These are phyloP conservation scores for Leptographium lundbergii DNA, from an alignment of 2,329 filamentous ascomycete species.

Conservation along the genomic window DNA sequence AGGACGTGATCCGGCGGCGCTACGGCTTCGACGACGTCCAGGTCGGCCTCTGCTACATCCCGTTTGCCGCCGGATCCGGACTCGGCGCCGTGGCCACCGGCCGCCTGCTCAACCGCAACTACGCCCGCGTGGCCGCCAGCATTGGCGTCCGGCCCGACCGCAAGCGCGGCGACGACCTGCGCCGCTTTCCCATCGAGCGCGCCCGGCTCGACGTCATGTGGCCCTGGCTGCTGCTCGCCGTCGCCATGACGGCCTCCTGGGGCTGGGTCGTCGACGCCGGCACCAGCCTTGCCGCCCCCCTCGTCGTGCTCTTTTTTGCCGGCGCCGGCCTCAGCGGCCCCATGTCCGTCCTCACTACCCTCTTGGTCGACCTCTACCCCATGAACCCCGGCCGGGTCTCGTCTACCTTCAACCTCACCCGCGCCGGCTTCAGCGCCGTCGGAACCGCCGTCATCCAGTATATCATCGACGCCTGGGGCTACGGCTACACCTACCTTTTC, in stretches of 20 bases:
- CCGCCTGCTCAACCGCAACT: conserved; percentile 48
- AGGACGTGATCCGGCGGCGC: conserved; percentile 19
- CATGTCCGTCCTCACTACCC: conserved; percentile 26
- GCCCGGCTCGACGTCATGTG: conserved; percentile 22
- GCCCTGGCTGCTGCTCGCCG: conserved; percentile 29
- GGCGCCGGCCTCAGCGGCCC: conserved; percentile 25
- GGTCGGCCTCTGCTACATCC: conserved; percentile 30
- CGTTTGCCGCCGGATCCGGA: conserved; percentile 24
- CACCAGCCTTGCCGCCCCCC: conserved; percentile 25
- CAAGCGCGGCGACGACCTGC: conserved; percentile 26
- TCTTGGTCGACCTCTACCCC: conserved; percentile 31
- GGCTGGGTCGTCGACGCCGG: conserved; percentile 29
- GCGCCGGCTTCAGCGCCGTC: conserved; percentile 26
- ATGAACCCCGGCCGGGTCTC: conserved; percentile 26
- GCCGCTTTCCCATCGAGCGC: conserved; percentile 24
- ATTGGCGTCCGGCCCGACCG: conserved; percentile 34
- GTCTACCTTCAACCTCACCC: conserved; percentile 27
- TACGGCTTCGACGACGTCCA: conserved; percentile 24
- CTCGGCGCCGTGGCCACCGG: conserved; percentile 27
- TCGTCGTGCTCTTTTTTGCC: conserved; percentile 26
- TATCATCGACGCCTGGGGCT: conserved; percentile 28
- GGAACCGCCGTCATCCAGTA: conserved; percentile 27
- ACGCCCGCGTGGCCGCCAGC: conserved; percentile 35
- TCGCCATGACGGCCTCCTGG: conserved; percentile 27
- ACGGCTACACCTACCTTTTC: conserved; percentile 25